A percentile compares a stretch with the other conserved stretches of the same genome.
Conservation (phyloP, 192 early-diverging fungal genomes). For the Coemansia sp. region DNA sequence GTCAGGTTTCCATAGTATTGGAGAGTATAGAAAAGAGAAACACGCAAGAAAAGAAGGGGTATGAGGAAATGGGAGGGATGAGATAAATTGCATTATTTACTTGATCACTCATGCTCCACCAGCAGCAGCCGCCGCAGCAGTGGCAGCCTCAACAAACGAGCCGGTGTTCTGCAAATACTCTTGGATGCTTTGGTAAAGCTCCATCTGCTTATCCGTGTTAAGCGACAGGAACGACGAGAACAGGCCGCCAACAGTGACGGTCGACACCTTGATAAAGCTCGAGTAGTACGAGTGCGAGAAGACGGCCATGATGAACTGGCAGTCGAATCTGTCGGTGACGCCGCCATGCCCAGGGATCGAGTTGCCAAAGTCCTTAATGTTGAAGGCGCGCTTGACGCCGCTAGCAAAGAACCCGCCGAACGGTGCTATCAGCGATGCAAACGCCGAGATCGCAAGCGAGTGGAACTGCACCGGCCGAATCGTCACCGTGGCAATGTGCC, state of each 20-base stretch:
- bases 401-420: constrained; percentile 99
- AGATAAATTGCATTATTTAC: no score
- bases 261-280: constrained; percentile 76
- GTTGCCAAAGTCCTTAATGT: constrained; percentile 96
- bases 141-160: constrained; percentile 9
- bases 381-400: constrained; percentile 95
- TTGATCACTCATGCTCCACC: neutral
- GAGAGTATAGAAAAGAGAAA: neutral
- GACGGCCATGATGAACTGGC: constrained; percentile 95
- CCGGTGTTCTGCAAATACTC: constrained; percentile 53
- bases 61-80: constrained; percentile 1
- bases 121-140: neutral
- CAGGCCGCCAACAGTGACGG: constrained; percentile 42
- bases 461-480: constrained; percentile 88
- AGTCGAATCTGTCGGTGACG: constrained; percentile 96
- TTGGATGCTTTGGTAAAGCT: constrained; percentile 55
- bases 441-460: constrained; percentile 81
- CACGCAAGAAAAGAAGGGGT: constrained; percentile 2
- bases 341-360: constrained; percentile 98
- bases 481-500: constrained; percentile 58
- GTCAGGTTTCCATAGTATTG: no score
- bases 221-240: constrained; percentile 48
- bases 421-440: constrained; percentile 93
- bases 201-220: constrained; percentile 34
- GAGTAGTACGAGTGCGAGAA: constrained; percentile 91